These are phyloP conservation scores for Colletotrichum caudatum DNA, from an alignment of 2,329 filamentous ascomycete genomes.

Conservation along the genomic window DNA sequence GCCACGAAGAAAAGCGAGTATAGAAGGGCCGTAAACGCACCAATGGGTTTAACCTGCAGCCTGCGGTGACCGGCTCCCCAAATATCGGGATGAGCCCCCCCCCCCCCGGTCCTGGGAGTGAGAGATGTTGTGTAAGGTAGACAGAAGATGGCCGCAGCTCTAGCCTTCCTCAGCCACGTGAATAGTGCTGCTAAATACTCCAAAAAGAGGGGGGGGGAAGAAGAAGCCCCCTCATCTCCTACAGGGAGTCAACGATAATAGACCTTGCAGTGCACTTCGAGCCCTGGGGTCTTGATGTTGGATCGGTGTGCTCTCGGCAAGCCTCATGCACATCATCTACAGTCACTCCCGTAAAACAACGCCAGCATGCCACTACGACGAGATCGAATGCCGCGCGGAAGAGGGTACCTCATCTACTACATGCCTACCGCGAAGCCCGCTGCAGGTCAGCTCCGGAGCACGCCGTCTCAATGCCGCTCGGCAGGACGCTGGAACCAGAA, in stretches of 20 bases:
- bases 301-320: not conserved
- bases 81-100: too few species aligned
- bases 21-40: too few species aligned
- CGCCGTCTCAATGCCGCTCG: not conserved
- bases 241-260: not conserved
- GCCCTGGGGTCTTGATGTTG: not conserved
- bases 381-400: not conserved
- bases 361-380: not conserved
- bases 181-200: too few species aligned
- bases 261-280: not conserved
- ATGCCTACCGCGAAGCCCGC: not conserved
- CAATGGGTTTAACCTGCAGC: too few species aligned
- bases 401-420: not conserved
- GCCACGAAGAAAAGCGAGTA: too few species aligned
- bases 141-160: too few species aligned
- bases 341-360: not conserved
- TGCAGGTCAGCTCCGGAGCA: not conserved
- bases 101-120: too few species aligned
- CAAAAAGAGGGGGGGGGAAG: too few species aligned
- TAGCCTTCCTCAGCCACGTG: too few species aligned
- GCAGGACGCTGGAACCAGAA: constrained; percentile 24
- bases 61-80: too few species aligned
- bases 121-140: too few species aligned
- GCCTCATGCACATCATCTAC: not conserved
- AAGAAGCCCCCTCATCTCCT: too few species aligned